phyloP scores from a whole-genome alignment of 345 rosid species.

The Eucalyptus decipiens region DNA sequence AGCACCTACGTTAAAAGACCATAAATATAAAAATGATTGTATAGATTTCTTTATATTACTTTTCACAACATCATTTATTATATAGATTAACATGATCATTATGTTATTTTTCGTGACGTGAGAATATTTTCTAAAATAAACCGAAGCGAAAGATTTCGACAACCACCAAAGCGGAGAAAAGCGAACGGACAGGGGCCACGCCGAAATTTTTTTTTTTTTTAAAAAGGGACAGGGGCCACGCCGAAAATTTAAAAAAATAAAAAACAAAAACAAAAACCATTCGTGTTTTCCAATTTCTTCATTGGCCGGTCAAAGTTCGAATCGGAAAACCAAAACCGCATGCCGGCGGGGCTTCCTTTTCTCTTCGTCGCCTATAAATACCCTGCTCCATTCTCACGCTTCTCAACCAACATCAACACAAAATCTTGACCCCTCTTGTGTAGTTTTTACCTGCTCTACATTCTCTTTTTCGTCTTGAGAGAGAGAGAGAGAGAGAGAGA shows the following conservation, averaged over 20 bases:
- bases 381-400: not conserved
- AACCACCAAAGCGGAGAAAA: not conserved
- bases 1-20: not conserved
- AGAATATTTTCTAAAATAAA: not conserved
- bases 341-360: no score
- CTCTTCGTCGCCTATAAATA: slow-evolving; percentile 18
- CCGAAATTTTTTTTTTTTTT: no score
- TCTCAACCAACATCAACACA: not conserved
- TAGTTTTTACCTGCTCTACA: not conserved
- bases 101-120: not conserved
- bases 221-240: no score
- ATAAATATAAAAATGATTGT: not conserved
- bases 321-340: not conserved
- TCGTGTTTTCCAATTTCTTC: not conserved
- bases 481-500: not conserved
- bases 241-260: no score
- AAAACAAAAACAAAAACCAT: not conserved
- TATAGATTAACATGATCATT: not conserved
- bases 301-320: not conserved
- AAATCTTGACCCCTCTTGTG: not conserved
- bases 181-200: not conserved
- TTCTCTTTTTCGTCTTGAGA: not conserved
- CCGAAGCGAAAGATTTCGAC: not conserved
- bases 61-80: not conserved
- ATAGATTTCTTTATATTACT: not conserved